These are phyloP conservation scores for Trichoderma pleuroti DNA, from an alignment of 2,329 filamentous ascomycete species.

Conservation along the genomic window DNA sequence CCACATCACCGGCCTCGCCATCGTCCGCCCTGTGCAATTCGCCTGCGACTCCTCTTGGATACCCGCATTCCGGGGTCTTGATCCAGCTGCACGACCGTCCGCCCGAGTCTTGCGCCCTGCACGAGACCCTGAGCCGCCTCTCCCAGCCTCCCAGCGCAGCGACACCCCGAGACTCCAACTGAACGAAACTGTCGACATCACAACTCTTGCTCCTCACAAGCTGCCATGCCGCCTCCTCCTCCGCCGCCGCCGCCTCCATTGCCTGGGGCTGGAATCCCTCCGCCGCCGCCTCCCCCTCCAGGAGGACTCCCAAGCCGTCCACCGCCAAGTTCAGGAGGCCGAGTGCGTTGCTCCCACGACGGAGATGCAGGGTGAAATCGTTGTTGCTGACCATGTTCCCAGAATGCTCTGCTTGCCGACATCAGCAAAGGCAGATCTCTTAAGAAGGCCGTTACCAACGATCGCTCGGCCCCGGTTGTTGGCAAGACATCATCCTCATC, in stretches of 20 bases:
- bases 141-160: background rate
- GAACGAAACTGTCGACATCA: background rate
- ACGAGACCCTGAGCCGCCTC: background rate
- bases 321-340: slow-evolving; percentile 50
- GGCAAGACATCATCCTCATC: slow-evolving; percentile 36
- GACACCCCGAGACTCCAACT: background rate
- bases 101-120: background rate
- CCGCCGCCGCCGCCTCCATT: slow-evolving; percentile 71
- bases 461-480: slow-evolving; percentile 78
- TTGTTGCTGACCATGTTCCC: slow-evolving; percentile 18
- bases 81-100: background rate
- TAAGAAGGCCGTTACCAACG: slow-evolving; percentile 87
- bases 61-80: background rate
- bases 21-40: background rate
- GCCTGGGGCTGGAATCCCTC: slow-evolving; percentile 57
- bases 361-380: background rate
- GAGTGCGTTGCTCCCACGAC: slow-evolving; percentile 53
- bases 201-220: background rate
- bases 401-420: slow-evolving; percentile 85
- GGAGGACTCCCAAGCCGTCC: slow-evolving; percentile 47
- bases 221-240: slow-evolving; percentile 51
- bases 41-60: background rate
- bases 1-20: background rate
- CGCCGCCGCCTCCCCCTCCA: slow-evolving; percentile 54
- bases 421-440: slow-evolving; percentile 77